These are phyloP conservation scores for Penicillium subrubescens DNA, from an alignment of 495 filamentous ascomycete genomes.

Conservation along the genomic window DNA sequence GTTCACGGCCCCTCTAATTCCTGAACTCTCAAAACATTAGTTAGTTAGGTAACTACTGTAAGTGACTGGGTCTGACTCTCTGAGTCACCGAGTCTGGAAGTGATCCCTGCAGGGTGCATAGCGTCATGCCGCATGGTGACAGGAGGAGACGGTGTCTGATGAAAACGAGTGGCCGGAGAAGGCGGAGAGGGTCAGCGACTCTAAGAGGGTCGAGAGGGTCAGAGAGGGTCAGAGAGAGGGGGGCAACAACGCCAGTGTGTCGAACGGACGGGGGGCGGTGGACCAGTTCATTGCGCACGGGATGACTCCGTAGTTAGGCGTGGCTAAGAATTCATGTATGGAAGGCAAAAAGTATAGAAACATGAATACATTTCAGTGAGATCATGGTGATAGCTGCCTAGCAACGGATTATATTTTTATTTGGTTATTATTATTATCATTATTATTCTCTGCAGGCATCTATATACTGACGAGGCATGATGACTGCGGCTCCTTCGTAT, in stretches of 20 bases:
- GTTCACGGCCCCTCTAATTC: not conserved
- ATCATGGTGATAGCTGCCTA: not conserved
- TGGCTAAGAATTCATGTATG: not conserved
- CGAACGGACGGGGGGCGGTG: slow-evolving; percentile 5
- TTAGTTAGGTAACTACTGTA: no score
- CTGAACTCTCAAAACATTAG: not conserved
- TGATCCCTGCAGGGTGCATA: slow-evolving; percentile 31
- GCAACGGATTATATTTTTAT: not conserved
- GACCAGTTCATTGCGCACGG: slow-evolving; percentile 14
- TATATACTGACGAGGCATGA: not conserved
- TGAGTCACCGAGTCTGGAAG: slow-evolving; percentile 25
- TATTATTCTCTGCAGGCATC: not conserved
- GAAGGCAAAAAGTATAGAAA: not conserved
- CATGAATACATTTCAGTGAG: not conserved
- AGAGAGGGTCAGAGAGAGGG: slow-evolving; percentile 2
- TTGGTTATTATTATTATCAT: not conserved
- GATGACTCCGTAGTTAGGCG: not conserved
- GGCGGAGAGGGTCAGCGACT: slow-evolving; percentile 2
- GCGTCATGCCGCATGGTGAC: slow-evolving; percentile 32
- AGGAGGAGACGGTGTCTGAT: slow-evolving; percentile 6
- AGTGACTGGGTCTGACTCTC: slow-evolving; percentile 2
- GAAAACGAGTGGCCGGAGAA: slow-evolving; percentile 6
- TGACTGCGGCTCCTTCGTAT: not conserved
- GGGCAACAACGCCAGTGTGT: not conserved
- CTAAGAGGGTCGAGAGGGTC: not conserved